Conservation (phyloP, 176 grass and related monocot species). For the Cocos nucifera region DNA sequence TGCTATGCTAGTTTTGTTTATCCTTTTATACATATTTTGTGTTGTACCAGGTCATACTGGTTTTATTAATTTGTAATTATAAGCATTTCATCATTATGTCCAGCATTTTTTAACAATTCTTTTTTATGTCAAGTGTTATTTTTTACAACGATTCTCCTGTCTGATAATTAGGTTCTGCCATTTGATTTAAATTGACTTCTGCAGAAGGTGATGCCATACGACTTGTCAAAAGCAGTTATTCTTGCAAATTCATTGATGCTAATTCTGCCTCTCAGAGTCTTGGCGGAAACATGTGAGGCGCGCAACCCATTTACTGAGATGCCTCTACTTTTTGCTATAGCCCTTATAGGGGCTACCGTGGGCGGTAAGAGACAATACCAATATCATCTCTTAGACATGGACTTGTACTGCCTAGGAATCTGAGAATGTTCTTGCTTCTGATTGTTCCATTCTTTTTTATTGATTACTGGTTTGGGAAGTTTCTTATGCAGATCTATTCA, state of each 20-base stretch:
- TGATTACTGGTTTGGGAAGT: too few relatives aligned
- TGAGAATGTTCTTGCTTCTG: not conserved
- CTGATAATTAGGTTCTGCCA: slow-evolving; percentile 9
- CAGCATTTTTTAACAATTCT: too few relatives aligned
- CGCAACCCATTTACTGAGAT: slow-evolving; percentile 39
- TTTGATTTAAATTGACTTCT: slow-evolving; percentile 20
- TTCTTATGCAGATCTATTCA: too few relatives aligned
- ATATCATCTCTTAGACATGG: not conserved
- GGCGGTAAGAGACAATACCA: not conserved
- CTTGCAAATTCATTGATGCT: slow-evolving; percentile 35
- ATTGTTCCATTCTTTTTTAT: not conserved
- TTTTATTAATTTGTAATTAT: too few relatives aligned
- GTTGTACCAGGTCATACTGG: too few relatives aligned
- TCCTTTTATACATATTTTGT: too few relatives aligned
- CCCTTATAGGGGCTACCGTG: slow-evolving; percentile 19
- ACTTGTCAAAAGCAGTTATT: slow-evolving; percentile 26
- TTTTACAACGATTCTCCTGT: not conserved
- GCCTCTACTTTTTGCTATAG: slow-evolving; percentile 53
- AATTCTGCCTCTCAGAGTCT: slow-evolving; percentile 33
- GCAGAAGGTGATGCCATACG: slow-evolving; percentile 22
- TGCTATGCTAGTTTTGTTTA: too few relatives aligned
- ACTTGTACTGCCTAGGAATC: not conserved
- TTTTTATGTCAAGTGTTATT: too few relatives aligned
- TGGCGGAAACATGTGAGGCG: slow-evolving; percentile 33
- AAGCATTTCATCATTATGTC: too few relatives aligned